Evolutionary conservation across 2,329 filamentous ascomycete genomes (phyloP).

Genomic region (Trichoderma koningiopsis): DNA sequence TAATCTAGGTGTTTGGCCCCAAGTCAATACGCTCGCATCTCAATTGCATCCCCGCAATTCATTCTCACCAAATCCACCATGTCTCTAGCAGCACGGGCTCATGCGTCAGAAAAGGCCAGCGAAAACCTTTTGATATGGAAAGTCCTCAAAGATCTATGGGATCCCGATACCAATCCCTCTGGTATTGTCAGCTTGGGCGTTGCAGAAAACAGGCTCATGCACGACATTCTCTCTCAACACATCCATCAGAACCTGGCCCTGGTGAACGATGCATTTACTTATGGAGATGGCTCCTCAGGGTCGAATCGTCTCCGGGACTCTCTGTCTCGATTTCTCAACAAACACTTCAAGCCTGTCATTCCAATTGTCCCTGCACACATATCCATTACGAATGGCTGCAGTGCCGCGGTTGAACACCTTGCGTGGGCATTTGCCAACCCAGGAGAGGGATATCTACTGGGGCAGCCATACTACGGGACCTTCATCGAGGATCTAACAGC

Average conservation of each 20-base stretch:
- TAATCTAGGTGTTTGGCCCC: background rate
- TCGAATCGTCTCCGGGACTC: conserved; percentile 38
- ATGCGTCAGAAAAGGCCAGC: conserved; percentile 6
- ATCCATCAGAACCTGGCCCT: conserved; percentile 43
- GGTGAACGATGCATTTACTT: conserved; percentile 40
- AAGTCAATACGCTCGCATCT: background rate
- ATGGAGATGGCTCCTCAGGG: conserved; percentile 45
- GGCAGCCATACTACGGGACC: conserved; percentile 48
- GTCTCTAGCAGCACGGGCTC: conserved; percentile 22
- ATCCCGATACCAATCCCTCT: conserved; percentile 42
- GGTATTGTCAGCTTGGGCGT: conserved; percentile 55
- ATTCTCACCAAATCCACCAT: background rate
- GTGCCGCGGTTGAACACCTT: conserved; percentile 44
- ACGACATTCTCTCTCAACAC: conserved; percentile 46
- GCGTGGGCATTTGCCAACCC: conserved; percentile 44
- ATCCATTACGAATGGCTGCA: conserved; percentile 44
- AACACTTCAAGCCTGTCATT: conserved; percentile 35
- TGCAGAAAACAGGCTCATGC: conserved; percentile 56
- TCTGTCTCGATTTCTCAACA: conserved; percentile 41
- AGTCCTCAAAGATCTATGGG: conserved; percentile 48
- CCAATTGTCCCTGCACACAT: conserved; percentile 39
- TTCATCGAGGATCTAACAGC: conserved; percentile 49
- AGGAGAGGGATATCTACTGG: conserved; percentile 44
- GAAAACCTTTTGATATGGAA: conserved; percentile 39
- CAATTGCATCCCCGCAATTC: background rate